phyloP scores from a whole-genome alignment of 495 filamentous ascomycete species.

The Thermochaetoides thermophila region DNA sequence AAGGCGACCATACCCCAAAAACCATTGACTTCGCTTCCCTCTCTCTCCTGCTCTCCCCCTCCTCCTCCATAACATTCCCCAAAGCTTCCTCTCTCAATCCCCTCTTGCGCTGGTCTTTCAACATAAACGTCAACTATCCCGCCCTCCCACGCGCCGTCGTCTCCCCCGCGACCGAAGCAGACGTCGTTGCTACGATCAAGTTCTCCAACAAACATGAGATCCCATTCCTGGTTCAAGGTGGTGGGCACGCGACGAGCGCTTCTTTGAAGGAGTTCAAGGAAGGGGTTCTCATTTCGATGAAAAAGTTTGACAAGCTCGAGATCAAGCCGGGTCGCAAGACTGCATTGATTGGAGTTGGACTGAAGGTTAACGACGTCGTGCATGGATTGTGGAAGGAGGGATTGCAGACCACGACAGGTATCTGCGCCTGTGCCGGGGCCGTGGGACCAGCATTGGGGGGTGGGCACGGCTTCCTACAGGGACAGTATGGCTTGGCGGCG shows the following conservation, averaged over 20 bases:
- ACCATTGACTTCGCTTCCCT: not conserved
- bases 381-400: constrained; percentile 17
- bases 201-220: constrained; percentile 29
- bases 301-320: constrained; percentile 23
- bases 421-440: constrained; percentile 37
- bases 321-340: constrained; percentile 28
- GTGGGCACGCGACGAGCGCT: constrained; percentile 28
- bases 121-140: constrained; percentile 11
- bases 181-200: constrained; percentile 33
- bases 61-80: constrained; percentile 1
- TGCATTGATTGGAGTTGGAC: constrained; percentile 36
- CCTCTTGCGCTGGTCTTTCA: constrained; percentile 2
- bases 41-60: constrained; percentile 1
- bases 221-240: constrained; percentile 35
- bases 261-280: constrained; percentile 24
- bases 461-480: constrained; percentile 44
- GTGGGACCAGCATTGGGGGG: constrained; percentile 42
- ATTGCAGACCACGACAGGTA: constrained; percentile 33
- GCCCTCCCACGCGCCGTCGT: constrained; percentile 31
- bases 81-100: not conserved
- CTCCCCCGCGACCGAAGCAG: constrained; percentile 32
- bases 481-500: constrained; percentile 39
- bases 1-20: too few relatives aligned
- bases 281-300: constrained; percentile 34
- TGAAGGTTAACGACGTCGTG: constrained; percentile 15